These are phyloP conservation scores for Neofusicoccum cordaticola DNA, from an alignment of 2,329 filamentous ascomycete species.

Conservation along the genomic window DNA sequence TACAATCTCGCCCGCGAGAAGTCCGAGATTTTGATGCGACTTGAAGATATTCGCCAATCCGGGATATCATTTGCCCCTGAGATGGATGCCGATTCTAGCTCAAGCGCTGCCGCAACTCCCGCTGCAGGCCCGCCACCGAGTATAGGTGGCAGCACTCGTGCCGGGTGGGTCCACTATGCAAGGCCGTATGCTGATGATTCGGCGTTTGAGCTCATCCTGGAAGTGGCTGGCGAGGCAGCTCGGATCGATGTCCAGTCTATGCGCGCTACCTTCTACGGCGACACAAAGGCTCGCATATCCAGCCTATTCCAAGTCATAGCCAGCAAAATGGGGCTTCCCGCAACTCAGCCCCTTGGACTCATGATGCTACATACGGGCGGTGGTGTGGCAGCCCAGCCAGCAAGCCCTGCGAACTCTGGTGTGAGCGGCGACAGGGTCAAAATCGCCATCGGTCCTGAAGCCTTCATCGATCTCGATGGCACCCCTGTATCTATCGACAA, in stretches of 20 bases:
- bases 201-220: slow-evolving; percentile 71
- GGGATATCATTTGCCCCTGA: slow-evolving; percentile 68
- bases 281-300: slow-evolving; percentile 66
- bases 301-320: slow-evolving; percentile 78
- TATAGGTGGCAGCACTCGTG: slow-evolving; percentile 1
- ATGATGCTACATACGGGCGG: slow-evolving; percentile 61
- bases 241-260: slow-evolving; percentile 37
- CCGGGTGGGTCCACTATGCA: slow-evolving; percentile 71
- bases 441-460: slow-evolving; percentile 55
- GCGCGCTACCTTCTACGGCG: slow-evolving; percentile 69
- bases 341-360: slow-evolving; percentile 59
- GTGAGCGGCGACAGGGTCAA: slow-evolving; percentile 66
- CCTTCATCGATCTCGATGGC: slow-evolving; percentile 57
- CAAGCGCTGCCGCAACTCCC: slow-evolving; percentile 13
- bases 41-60: slow-evolving; percentile 86
- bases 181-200: slow-evolving; percentile 81
- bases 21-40: slow-evolving; percentile 72
- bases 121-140: slow-evolving; percentile 20
- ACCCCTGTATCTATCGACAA: slow-evolving; percentile 12
- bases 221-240: slow-evolving; percentile 58
- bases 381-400: slow-evolving; percentile 59
- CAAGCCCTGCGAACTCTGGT: slow-evolving; percentile 67
- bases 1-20: slow-evolving; percentile 69
- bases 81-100: slow-evolving; percentile 10
- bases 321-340: slow-evolving; percentile 70